Conservation (phyloP, 2,329 filamentous ascomycete species). For the Cytospora schulzeri region DNA sequence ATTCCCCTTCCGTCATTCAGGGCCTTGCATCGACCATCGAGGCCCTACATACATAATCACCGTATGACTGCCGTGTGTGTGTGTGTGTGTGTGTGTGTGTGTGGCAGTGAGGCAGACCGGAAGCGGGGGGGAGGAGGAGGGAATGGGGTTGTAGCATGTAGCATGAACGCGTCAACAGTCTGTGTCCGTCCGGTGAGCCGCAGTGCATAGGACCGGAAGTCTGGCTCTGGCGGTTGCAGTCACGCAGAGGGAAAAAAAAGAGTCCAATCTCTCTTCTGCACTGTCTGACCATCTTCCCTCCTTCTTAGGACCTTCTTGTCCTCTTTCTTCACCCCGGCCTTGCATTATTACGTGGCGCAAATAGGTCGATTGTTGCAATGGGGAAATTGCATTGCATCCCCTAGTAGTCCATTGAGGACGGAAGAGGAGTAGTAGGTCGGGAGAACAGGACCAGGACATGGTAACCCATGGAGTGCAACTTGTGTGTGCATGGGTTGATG, state of each 20-base stretch:
- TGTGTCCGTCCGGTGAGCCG: not conserved
- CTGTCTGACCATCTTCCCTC: not conserved
- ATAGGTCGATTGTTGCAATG: conserved; percentile 10
- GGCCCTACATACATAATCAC: not conserved
- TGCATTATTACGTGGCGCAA: conserved; percentile 12
- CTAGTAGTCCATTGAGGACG: conserved; percentile 4
- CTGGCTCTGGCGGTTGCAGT: conserved; percentile 12
- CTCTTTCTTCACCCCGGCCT: conserved; percentile 6
- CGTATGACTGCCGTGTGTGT: conserved; percentile 3
- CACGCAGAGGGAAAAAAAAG: too few species aligned
- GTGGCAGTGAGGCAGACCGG: too few species aligned
- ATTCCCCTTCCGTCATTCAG: conserved; percentile 7
- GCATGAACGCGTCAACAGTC: not conserved
- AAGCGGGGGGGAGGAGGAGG: not conserved
- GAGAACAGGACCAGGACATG: conserved; percentile 7
- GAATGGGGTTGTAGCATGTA: not conserved
- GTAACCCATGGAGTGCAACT: too few species aligned
- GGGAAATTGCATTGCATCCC: conserved; percentile 20
- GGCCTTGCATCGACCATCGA: conserved; percentile 1
- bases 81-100: too few species aligned
- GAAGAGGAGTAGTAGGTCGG: conserved; percentile 5
- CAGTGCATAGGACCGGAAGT: not conserved
- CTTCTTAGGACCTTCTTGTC: not conserved
- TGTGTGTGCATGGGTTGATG: not conserved
- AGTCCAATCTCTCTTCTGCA: conserved; percentile 17